Base-by-base conservation (phyloP, 371 early-diverging fungal genomes). In the Basidiobolus meristosporus region DNA sequence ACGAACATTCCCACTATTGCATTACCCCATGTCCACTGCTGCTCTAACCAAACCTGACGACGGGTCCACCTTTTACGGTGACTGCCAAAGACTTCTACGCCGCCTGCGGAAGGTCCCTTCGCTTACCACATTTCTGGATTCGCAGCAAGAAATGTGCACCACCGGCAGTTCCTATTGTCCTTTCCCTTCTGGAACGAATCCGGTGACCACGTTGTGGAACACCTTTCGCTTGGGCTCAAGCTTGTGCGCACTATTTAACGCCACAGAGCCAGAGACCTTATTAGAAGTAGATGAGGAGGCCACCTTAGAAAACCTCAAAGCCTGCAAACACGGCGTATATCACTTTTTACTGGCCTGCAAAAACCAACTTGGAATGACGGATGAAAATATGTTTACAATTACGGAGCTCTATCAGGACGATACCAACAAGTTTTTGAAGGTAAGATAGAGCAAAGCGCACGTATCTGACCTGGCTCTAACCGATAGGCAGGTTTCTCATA, bases 341-440 rank as follows among this genome's bases (percentile, higher is more conserved):
- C 70, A 76, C 44, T 84, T 82, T 50, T 50, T 86, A 32, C 68
- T 82, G 3, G 77, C 73, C 16, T 79, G 81, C 47, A 64, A 68
- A 37, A 54, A 72, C 3, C 67, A 82, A 40, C 58, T 84, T 18
- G 56, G 56, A 9, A 63, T 88, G 41, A 46, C 55, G 10, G 82
- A 85, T 40, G 77, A 82, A 34, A 78, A 88, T 46, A 63, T 83
- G 42, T 89, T 91, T 52, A 68, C 86, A 37, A 81, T 92, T 43
- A 59, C 75, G 9, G 90, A 91, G 40, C 60, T 93, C 36, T 90
- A 81, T 54, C 77, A 77, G 48, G 87, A 93, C 48, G 92, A 95
- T 56, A 95, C 91, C 23, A 85, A 85, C 52, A 87, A 84, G 18
- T 86, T 93, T 55, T 82, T 93, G 49, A 95, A 89, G 73, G 93